Base-by-base conservation (phyloP, 129 eudicot species). In the Artemisia annua region DNA sequence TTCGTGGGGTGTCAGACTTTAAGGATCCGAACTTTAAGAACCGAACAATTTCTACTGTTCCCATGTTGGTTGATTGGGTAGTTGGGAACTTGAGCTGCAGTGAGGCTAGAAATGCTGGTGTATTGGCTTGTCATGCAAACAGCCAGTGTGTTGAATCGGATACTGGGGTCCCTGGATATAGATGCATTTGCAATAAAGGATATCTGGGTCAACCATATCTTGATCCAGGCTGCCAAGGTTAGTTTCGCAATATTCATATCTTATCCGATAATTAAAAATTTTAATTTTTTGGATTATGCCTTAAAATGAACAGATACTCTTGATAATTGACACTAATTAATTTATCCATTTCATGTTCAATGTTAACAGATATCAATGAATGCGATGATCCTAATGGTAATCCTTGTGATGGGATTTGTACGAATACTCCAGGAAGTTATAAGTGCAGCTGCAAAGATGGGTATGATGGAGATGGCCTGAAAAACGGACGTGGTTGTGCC, bases 171-270 rank as follows among this genome's bases (percentile, higher is more conserved):
- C 60, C 74, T 5, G 87, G 90, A 28, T 80, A 83, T 46, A 76
- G 83, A 22, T 86, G 90, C 49, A 60, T 57, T 44, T 86, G 87
- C 32, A 58, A 46, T 7, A 6, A 22, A 28, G 87, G 90, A 4
- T 86, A 76, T 56, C 64, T 68, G 68, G 90, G 87, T 5, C 84
- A 83, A 19, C 90, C 87, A 1, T 86, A 86, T 67, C 76, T 86
- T 26, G 65, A 56, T 43, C 83, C 90, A 15, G 87, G 90, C 11
- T 86, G 87, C 68, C 68, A 61, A 57, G 90, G 90, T 83, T 19
- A 35, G 73, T 63, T 53, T 22, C 10, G 3, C 14, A 22, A 49
- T 53, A 9, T 13, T 39, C 3, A 1, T 24, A 5, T n/a, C 13
- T 1, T 4, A n/a, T n/a, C n/a, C 22, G 14, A n/a, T 15, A 7